phyloP scores from a whole-genome alignment of 495 filamentous ascomycete genomes.

The Bacidia gigantensis region DNA sequence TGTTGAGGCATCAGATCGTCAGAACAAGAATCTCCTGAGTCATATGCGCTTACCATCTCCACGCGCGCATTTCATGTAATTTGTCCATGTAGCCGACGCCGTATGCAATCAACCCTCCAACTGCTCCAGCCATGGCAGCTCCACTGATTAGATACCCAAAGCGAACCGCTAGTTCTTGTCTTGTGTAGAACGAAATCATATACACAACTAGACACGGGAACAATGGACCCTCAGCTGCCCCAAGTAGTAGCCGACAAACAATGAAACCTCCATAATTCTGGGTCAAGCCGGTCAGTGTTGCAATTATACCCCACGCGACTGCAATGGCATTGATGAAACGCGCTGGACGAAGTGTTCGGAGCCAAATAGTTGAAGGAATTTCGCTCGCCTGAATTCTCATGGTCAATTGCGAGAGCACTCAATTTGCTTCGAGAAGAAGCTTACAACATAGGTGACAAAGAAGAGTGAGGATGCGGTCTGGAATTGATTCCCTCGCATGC shows the following conservation, averaged over 20 bases:
- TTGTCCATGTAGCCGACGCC: conserved; percentile 34
- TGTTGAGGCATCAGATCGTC: background rate
- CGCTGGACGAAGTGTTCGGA: conserved; percentile 34
- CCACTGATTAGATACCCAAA: conserved; percentile 31
- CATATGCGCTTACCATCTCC: conserved; percentile 29
- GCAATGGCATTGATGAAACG: conserved; percentile 27
- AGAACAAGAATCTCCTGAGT: background rate
- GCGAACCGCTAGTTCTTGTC: conserved; percentile 32
- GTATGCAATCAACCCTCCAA: conserved; percentile 34
- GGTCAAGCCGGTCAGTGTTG: conserved; percentile 40
- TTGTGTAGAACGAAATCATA: conserved; percentile 36
- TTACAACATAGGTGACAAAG: conserved; percentile 36
- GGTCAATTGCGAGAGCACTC: background rate
- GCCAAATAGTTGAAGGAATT: conserved; percentile 29
- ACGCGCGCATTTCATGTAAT: conserved; percentile 28
- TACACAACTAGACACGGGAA: conserved; percentile 51
- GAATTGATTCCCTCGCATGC: conserved; percentile 29
- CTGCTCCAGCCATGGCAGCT: conserved; percentile 30
- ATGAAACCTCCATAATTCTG: conserved; percentile 34
- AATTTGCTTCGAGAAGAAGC: background rate
- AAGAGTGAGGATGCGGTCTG: conserved; percentile 37
- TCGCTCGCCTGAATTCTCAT: conserved; percentile 19
- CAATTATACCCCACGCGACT: conserved; percentile 39
- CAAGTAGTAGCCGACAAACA: conserved; percentile 47
- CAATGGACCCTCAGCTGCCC: conserved; percentile 50